Percentiles rank a stretch among this genome's conserved stretches.
Conservation (phyloP, 768 basidiomycete genomes). For the Leccinum olivaceopallidum region DNA sequence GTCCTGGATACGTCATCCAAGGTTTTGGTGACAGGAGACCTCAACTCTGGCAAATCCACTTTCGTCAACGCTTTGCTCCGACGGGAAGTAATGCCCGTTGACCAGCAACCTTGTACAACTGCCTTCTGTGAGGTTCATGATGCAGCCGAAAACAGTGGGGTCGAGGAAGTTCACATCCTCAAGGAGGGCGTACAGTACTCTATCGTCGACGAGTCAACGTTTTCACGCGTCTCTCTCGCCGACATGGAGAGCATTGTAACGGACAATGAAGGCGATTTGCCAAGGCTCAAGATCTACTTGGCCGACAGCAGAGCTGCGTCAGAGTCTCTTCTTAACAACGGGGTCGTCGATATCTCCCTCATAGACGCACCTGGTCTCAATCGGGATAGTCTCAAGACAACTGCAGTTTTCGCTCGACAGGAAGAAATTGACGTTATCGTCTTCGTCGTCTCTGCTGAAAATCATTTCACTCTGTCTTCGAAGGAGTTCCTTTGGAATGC, state of each 20-base stretch:
- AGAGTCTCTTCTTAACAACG: constrained; percentile 90
- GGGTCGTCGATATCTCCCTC: constrained; percentile 95
- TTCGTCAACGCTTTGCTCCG: constrained; percentile 95
- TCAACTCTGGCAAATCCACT: constrained; percentile 98
- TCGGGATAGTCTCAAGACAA: constrained; percentile 92
- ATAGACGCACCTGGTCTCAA: constrained; percentile 99
- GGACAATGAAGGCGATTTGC: constrained; percentile 53
- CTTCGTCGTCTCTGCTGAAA: constrained; percentile 97
- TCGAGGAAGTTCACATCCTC: constrained; percentile 85
- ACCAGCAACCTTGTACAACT: constrained; percentile 97
- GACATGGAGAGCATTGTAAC: constrained; percentile 81
- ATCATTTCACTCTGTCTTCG: constrained; percentile 96
- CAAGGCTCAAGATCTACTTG: constrained; percentile 85
- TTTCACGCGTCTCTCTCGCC: constrained; percentile 59
- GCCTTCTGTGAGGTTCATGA: constrained; percentile 97
- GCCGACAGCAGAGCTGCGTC: constrained; percentile 75
- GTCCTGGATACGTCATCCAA: constrained; percentile 92
- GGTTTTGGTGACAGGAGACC: constrained; percentile 96
- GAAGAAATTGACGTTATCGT: constrained; percentile 99
- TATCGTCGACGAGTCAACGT: constrained; percentile 73
- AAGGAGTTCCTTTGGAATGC: constrained; percentile 93
- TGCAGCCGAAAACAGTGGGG: constrained; percentile 73
- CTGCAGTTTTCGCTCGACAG: constrained; percentile 92
- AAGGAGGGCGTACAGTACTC: constrained; percentile 70
- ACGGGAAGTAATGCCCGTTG: constrained; percentile 91